Percentiles rank a stretch among this genome's conserved stretches.
Evolutionary conservation across 768 basidiomycete genomes (phyloP).

Genomic region (Mrakia frigida): DNA sequence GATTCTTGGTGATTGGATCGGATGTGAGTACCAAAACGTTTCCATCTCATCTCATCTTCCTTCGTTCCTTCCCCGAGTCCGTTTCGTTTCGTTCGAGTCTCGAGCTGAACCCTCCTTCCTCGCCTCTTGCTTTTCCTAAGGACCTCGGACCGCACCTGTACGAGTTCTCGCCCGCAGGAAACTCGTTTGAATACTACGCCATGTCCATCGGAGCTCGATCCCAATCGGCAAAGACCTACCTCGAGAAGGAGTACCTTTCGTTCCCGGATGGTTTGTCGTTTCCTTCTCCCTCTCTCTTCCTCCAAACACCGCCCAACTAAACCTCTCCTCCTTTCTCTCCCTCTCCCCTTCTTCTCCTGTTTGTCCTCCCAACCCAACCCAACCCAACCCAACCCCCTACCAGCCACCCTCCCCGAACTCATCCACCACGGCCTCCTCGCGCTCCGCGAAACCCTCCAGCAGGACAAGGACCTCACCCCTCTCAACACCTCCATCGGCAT

Average conservation of each 20-base stretch:
- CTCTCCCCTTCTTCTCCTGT: too few species aligned
- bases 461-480: constrained; percentile 90
- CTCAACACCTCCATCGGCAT: constrained; percentile 95
- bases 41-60: constrained; percentile 68
- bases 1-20: constrained; percentile 92
- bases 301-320: not conserved
- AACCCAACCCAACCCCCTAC: too few species aligned
- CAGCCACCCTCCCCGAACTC: constrained; percentile 50
- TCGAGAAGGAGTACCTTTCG: constrained; percentile 86
- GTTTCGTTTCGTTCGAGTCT: not conserved
- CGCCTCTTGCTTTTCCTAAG: constrained; percentile 35
- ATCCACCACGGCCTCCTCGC: constrained; percentile 91
- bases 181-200: constrained; percentile 94
- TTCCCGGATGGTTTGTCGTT: constrained; percentile 71
- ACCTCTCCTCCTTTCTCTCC: not conserved
- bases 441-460: constrained; percentile 91
- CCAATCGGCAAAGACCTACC: constrained; percentile 97
- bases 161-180: constrained; percentile 96
- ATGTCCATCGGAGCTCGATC: constrained; percentile 98
- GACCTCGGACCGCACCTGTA: constrained; percentile 96
- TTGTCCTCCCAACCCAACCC: too few species aligned
- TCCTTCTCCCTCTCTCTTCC: not conserved
- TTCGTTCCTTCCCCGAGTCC: not conserved
- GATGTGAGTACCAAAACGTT: constrained; percentile 58
- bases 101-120: not conserved